Base-by-base conservation (phyloP, 2,329 filamentous ascomycete genomes). In the Laburnicola sp. region DNA sequence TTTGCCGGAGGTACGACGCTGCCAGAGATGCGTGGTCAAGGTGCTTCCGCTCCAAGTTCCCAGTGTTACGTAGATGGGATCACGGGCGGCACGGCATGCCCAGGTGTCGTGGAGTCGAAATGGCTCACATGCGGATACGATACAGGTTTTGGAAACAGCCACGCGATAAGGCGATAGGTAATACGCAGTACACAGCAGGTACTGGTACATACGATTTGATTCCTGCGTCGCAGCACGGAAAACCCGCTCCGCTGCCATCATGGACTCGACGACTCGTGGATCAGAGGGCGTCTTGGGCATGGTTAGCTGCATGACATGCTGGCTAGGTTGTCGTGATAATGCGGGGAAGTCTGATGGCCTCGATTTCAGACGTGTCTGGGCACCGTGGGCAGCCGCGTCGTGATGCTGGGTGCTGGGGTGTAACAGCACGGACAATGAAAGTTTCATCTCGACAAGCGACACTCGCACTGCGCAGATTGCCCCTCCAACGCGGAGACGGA, bases 311-410 rank as follows among this genome's bases (percentile, higher is more conserved):
- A 54, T 59, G 51, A 53, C 41, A 45, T 35, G 43, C 48, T 16
- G 47, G 43, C 49, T 45, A 55, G 54, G 28, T 47, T 45, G 49
- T 32, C 50, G 43, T 50, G 50, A 61, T 36, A 61, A 63, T 71
- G 68, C 66, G 68, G 66, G 68, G 68, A 70, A 61, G 60, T 58
- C 41, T 51, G 28, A 23, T 9, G 25, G 34, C 32, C 32, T 45
- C 28, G 42, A 45, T 16, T 36, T 48, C 22, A 26, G 26, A 43
- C 22, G 22, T 27, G 32, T 48, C 35, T 41, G 46, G 43, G 40
- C 27, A 34, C 10, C 28, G 28, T 28, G 36, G 36, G 48, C 35
- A 40, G 37, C 40, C n/a, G n/a, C n/a, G 43, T 27, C 32, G 39
- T 45, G 35, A 44, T 42, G n/a, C n/a, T n/a, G 30, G 43, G 30